A percentile compares a stretch with the other conserved stretches of the same genome.
Conservation (phyloP, 352 stramenopile genomes). For the Elongisporangium senticosum region DNA sequence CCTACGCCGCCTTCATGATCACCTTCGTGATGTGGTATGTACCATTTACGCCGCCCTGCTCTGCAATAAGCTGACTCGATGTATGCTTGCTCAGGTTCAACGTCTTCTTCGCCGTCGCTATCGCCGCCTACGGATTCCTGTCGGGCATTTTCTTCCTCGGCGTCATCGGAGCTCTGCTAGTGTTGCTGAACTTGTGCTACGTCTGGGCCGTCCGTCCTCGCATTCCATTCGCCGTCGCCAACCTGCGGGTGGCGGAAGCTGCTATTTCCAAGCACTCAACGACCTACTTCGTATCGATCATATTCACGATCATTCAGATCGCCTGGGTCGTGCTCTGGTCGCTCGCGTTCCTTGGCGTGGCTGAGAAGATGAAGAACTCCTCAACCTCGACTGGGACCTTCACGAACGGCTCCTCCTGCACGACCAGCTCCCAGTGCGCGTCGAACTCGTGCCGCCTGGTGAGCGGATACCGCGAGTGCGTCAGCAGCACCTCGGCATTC, state of each 20-base stretch:
- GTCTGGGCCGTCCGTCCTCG: slow-evolving; percentile 76
- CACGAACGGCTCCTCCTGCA: slow-evolving; percentile 17
- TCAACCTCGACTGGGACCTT: slow-evolving; percentile 11
- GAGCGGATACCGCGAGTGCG: slow-evolving; percentile 11
- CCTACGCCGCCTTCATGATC: slow-evolving; percentile 79
- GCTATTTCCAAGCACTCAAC: slow-evolving; percentile 88
- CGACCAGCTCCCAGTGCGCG: slow-evolving; percentile 23
- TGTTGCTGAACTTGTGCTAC: slow-evolving; percentile 82
- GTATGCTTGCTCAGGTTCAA: slow-evolving; percentile 41
- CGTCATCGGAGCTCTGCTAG: slow-evolving; percentile 57
- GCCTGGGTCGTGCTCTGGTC: slow-evolving; percentile 88
- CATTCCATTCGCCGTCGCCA: slow-evolving; percentile 93
- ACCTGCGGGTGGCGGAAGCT: slow-evolving; percentile 83
- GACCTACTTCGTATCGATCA: slow-evolving; percentile 82
- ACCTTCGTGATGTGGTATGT: slow-evolving; percentile 67
- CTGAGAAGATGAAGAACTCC: slow-evolving; percentile 69
- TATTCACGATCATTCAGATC: slow-evolving; percentile 87
- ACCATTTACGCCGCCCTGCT: neutral
- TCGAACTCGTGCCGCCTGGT: slow-evolving; percentile 31
- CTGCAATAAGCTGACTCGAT: neutral
- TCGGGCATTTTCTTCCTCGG: slow-evolving; percentile 68
- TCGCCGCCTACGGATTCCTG: slow-evolving; percentile 62
- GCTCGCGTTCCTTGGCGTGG: slow-evolving; percentile 81
- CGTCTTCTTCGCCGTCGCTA: slow-evolving; percentile 57
- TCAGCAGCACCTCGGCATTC: slow-evolving; percentile 19